Conservation (phyloP, 768 basidiomycete species). For the Phanerodontia chrysosporium region DNA sequence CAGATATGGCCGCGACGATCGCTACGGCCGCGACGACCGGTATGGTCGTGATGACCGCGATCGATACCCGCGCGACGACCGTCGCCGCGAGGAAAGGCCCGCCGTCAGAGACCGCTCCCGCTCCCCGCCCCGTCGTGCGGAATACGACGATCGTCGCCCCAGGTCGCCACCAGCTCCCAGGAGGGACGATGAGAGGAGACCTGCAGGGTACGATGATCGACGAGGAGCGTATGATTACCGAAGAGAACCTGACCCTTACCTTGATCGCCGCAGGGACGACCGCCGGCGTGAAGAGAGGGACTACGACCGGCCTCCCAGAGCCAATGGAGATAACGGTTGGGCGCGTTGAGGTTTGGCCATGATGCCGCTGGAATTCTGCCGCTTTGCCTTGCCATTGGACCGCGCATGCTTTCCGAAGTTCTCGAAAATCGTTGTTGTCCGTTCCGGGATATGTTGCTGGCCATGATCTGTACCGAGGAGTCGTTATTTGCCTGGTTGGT, state of each 20-base stretch:
- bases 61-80: constrained; percentile 30
- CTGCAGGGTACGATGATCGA: constrained; percentile 91
- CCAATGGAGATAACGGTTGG: constrained; percentile 63
- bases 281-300: constrained; percentile 83
- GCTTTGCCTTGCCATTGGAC: constrained; percentile 14
- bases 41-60: constrained; percentile 49
- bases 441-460: constrained; percentile 20
- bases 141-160: constrained; percentile 73
- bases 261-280: constrained; percentile 85
- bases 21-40: constrained; percentile 33
- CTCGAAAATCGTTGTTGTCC: constrained; percentile 23
- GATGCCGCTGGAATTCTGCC: constrained; percentile 15
- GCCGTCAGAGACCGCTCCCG: constrained; percentile 72
- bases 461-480: constrained; percentile 18
- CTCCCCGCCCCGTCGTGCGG: constrained; percentile 68
- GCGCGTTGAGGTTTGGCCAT: constrained; percentile 22
- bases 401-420: constrained; percentile 18
- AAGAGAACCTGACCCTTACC: constrained; percentile 80
- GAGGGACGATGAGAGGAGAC: constrained; percentile 80
- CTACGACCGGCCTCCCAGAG: constrained; percentile 66
- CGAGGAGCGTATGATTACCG: constrained; percentile 87
- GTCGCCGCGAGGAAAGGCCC: constrained; percentile 32
- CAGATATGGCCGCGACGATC: constrained; percentile 49
- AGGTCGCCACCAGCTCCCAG: constrained; percentile 80
- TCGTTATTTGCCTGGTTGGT: constrained; percentile 22